These are phyloP conservation scores for Boletus sp. DNA, from an alignment of 768 basidiomycete genomes.

Conservation along the genomic window DNA sequence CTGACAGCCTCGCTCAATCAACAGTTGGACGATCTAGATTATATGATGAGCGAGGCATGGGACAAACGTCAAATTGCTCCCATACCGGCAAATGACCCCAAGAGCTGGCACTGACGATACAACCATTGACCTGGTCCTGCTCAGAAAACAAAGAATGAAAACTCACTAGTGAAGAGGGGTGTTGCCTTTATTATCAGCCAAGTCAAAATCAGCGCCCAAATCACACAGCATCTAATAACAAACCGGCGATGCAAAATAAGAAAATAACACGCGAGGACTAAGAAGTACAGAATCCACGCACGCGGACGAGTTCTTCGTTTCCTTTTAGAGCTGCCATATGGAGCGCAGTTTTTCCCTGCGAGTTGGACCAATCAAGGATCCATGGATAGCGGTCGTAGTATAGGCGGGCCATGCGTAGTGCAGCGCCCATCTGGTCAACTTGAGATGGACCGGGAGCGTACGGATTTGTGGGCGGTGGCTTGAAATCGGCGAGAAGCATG, in stretches of 20 bases:
- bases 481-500: conserved; percentile 86
- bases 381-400: conserved; percentile 87
- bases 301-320: conserved; percentile 85
- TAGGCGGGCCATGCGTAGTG: conserved; percentile 80
- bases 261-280: conserved; percentile 8
- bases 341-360: conserved; percentile 85
- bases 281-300: conserved; percentile 38
- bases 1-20: conserved; percentile 88
- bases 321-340: conserved; percentile 88
- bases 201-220: conserved; percentile 83
- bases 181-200: conserved; percentile 90
- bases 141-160: not conserved
- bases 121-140: conserved; percentile 6
- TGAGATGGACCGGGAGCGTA: conserved; percentile 48
- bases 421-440: conserved; percentile 66
- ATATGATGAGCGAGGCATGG: conserved; percentile 10
- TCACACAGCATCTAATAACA: conserved; percentile 80
- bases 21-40: conserved; percentile 69
- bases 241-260: conserved; percentile 11
- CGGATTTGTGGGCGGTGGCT: conserved; percentile 47
- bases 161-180: conserved; percentile 91
- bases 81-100: conserved; percentile 83
- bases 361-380: conserved; percentile 91
- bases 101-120: conserved; percentile 65
- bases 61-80: conserved; percentile 9